Evolutionary conservation across 306 rosid genomes (phyloP).

Genomic region (Trifolium repens): DNA sequence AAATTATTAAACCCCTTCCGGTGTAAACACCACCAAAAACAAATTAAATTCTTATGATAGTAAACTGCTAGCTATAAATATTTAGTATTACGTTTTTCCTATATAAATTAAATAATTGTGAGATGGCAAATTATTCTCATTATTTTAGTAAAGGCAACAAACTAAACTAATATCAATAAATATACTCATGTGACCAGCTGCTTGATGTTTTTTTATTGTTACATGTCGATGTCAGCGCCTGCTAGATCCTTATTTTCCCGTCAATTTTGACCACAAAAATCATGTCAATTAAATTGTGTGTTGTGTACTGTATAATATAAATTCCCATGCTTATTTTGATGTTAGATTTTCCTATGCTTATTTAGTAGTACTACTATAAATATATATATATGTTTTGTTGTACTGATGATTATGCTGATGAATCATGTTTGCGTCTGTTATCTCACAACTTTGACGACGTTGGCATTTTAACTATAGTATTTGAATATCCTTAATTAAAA

Average conservation of each 20-base stretch:
- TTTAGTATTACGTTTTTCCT: background rate
- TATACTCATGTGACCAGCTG: background rate
- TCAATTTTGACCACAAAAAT: constrained; percentile 8
- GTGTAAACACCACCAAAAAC: no score
- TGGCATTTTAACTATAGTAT: no score
- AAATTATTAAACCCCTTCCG: no score
- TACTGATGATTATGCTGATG: no score
- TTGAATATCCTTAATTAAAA: no score
- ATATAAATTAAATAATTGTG: background rate
- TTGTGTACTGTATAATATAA: background rate
- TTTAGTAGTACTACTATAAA: no score
- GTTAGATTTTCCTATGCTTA: background rate
- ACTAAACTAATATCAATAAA: background rate
- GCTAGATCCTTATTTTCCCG: background rate
- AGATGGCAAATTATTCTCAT: background rate
- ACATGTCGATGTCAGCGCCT: background rate
- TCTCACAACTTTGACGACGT: no score
- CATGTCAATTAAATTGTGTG: background rate
- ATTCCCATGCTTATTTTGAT: background rate
- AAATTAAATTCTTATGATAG: background rate
- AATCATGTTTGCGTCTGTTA: no score
- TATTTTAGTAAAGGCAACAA: background rate
- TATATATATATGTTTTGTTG: no score
- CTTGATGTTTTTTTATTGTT: background rate
- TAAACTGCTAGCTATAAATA: background rate